A percentile compares a stretch with the other conserved stretches of the same genome.
These are phyloP conservation scores for Beauveria medogensis DNA, from an alignment of 2,329 filamentous ascomycete genomes.

Conservation along the genomic window DNA sequence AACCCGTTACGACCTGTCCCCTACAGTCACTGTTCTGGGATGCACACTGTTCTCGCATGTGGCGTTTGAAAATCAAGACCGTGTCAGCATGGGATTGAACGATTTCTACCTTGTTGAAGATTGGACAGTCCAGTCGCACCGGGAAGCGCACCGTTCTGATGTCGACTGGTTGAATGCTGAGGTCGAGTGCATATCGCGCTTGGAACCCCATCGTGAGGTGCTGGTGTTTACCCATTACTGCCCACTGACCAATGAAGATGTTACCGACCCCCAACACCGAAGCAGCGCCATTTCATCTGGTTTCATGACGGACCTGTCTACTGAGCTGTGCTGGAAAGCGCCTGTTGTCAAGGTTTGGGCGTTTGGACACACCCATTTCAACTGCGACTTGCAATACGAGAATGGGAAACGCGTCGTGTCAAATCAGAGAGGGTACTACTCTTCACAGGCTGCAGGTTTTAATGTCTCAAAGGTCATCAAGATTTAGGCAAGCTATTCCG, in stretches of 20 bases:
- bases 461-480: not conserved
- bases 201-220: constrained; percentile 19
- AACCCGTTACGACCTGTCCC: not conserved
- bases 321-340: constrained; percentile 30
- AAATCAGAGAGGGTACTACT: constrained; percentile 29
- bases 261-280: constrained; percentile 25
- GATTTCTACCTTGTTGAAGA: constrained; percentile 23
- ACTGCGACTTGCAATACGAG: constrained; percentile 29
- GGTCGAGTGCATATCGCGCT: constrained; percentile 9
- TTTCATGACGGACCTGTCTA: constrained; percentile 34
- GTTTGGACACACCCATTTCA: constrained; percentile 42
- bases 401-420: constrained; percentile 12
- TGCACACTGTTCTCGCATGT: constrained; percentile 35
- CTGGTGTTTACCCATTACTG: constrained; percentile 33
- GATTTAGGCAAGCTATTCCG: not conserved
- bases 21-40: constrained; percentile 32
- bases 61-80: constrained; percentile 19
- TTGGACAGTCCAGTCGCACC: constrained; percentile 19
- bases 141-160: constrained; percentile 16
- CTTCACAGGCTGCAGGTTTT: not conserved
- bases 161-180: constrained; percentile 20
- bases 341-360: constrained; percentile 33
- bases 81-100: constrained; percentile 20
- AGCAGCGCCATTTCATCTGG: constrained; percentile 15
- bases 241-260: constrained; percentile 18